Base-by-base conservation (phyloP, 495 filamentous ascomycete genomes). In the Daldinia concentrica region DNA sequence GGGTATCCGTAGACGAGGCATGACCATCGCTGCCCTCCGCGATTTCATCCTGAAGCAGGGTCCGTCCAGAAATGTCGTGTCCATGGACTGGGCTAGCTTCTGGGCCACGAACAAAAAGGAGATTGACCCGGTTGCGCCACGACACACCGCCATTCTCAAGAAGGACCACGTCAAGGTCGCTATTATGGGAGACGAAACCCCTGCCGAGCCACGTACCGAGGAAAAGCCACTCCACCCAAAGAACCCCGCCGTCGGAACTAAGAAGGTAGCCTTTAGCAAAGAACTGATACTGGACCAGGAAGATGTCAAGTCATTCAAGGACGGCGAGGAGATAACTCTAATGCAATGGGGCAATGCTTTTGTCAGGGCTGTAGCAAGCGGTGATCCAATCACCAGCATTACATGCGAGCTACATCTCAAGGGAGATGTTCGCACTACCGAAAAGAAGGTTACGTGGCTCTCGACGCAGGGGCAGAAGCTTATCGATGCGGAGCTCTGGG, bases 261-360 rank as follows among this genome's bases (percentile, higher is more conserved):
- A 97, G 86, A 92, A 92, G 79, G 92, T 97, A 4, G 85, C 86
- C 11, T 95, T 89, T 77, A 91, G 89, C 72, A 81, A 84, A 56
- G 83, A 87, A 26, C 83, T 97, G 66, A 78, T 95, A 32, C 81
- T 98, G 50, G 94, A 97, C 76, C 94, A 97, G 80, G 91, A 85
- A 50, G 94, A 98, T 72, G 94, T 91, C 66, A 87, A 91, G 79
- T 85, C 82, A 54, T 95, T 97, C 82, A 89, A 87, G 71, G 86
- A 91, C 64, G 90, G 91, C 71, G 94, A 98, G 82, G 94, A 97
- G 78, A 92, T 98, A 72, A 98, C 94, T 0, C 84, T 97, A 27
- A 98, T 97, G 94, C 90, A 89, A 76, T 97, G 94, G 94, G 94
- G 94, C 71, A 97, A 98, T 69, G 94, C 93, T 30, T 88, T 95